Conservation (phyloP, 305 asterid genomes). For the Plantago lanceolata region DNA sequence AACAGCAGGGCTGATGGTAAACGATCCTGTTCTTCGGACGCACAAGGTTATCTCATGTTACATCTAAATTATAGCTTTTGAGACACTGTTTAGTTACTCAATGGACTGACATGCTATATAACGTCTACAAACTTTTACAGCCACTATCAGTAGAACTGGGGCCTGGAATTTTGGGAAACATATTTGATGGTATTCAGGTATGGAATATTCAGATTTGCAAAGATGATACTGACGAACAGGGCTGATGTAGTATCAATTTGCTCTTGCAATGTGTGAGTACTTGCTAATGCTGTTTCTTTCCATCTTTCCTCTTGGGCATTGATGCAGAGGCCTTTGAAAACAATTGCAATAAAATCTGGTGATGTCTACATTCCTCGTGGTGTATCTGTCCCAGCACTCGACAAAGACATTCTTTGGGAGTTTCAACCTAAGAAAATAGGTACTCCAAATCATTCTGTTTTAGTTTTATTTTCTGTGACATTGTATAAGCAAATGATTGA, state of each 20-base stretch:
- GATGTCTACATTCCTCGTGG: conserved; percentile 99
- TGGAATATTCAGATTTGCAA: conserved; percentile 12
- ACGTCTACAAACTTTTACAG: conserved; percentile 35
- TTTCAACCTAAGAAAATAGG: conserved; percentile 90
- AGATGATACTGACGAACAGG: not conserved
- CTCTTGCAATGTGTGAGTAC: conserved; percentile 3
- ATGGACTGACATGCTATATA: conserved; percentile 1
- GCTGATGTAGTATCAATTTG: not conserved
- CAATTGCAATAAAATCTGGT: conserved; percentile 87
- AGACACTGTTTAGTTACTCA: conserved; percentile 6
- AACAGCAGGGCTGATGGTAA: conserved; percentile 90
- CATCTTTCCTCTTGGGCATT: conserved; percentile 25
- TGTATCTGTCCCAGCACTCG: conserved; percentile 95
- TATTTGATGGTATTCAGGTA: conserved; percentile 85
- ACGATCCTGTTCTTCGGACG: conserved; percentile 92
- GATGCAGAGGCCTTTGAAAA: conserved; percentile 90
- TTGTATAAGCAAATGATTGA: not conserved
- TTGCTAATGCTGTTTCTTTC: conserved; percentile 22
- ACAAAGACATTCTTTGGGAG: conserved; percentile 93
- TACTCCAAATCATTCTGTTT: conserved; percentile 25
- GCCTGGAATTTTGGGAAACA: conserved; percentile 82
- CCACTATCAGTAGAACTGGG: conserved; percentile 78
- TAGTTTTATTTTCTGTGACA: conserved; percentile 7
- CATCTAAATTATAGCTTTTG: conserved; percentile 17
- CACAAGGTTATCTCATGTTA: conserved; percentile 55